These are phyloP conservation scores for Saccharomycopsis olivae DNA, from an alignment of 805 yeast species.

Conservation along the genomic window DNA sequence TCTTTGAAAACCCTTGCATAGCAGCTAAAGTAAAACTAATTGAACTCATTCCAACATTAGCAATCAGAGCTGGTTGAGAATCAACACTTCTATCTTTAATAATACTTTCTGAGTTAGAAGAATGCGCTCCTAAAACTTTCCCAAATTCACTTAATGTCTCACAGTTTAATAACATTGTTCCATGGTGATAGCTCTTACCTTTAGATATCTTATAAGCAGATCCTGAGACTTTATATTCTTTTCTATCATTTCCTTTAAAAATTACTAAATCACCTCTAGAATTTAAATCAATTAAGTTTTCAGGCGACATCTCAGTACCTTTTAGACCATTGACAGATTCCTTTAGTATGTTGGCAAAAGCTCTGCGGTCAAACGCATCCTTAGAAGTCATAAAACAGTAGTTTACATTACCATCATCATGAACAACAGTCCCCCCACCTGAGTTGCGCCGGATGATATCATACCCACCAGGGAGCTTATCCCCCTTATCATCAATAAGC, in stretches of 20 bases:
- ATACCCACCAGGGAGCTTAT: slow-evolving; percentile 27
- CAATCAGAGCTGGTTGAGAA: slow-evolving; percentile 74
- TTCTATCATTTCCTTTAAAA: background rate
- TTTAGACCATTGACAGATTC: no score
- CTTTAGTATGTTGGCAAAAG: slow-evolving; percentile 43
- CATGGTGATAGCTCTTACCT: slow-evolving; percentile 87
- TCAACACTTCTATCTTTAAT: slow-evolving; percentile 43
- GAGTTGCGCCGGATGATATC: slow-evolving; percentile 71
- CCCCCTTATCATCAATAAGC: slow-evolving; percentile 27
- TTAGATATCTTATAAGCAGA: slow-evolving; percentile 82
- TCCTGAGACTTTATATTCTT: slow-evolving; percentile 65
- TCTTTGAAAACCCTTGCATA: slow-evolving; percentile 12
- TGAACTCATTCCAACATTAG: slow-evolving; percentile 37
- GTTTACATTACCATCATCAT: slow-evolving; percentile 81
- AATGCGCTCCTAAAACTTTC: slow-evolving; percentile 43
- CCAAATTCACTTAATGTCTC: slow-evolving; percentile 49
- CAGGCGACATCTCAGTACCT: no score
- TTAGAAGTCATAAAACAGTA: slow-evolving; percentile 71
- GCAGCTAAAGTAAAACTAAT: slow-evolving; percentile 4
- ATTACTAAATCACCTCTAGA: slow-evolving; percentile 54
- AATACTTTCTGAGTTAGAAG: slow-evolving; percentile 21
- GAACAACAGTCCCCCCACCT: slow-evolving; percentile 98
- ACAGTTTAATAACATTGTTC: slow-evolving; percentile 79
- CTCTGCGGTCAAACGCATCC: slow-evolving; percentile 48
- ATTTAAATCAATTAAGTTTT: slow-evolving; percentile 34